A percentile compares a stretch with the other conserved stretches of the same genome.
phyloP scores from a whole-genome alignment of 345 rosid genomes.

The Lumnitzera littorea region DNA sequence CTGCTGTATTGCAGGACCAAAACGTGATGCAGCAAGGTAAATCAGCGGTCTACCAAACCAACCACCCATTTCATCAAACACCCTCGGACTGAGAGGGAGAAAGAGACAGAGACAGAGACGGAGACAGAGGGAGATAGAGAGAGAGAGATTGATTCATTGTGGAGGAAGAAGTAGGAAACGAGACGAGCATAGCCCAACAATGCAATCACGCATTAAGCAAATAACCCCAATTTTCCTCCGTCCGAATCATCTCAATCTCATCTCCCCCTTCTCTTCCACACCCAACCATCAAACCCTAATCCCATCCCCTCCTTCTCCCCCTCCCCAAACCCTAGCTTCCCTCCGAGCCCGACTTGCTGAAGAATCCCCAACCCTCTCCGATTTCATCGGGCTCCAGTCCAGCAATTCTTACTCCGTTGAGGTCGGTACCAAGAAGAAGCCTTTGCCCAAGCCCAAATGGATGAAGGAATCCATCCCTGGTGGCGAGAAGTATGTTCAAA shows the following conservation, averaged over 20 bases:
- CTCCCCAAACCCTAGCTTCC: constrained; percentile 47
- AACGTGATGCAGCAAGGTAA: too few relatives aligned
- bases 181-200: constrained; percentile 2
- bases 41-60: too few relatives aligned
- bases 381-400: constrained; percentile 45
- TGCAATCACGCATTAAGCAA: constrained; percentile 24
- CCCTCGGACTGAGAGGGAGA: too few relatives aligned
- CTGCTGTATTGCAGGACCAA: too few relatives aligned
- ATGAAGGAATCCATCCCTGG: constrained; percentile 92
- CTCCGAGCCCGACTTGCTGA: constrained; percentile 79
- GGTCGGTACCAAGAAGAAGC: constrained; percentile 93
- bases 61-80: too few relatives aligned
- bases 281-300: constrained; percentile 19
- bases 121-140: too few relatives aligned
- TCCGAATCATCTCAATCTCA: constrained; percentile 15
- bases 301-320: background rate
- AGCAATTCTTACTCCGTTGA: constrained; percentile 64
- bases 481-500: constrained; percentile 92
- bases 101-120: too few relatives aligned
- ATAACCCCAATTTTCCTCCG: constrained; percentile 27
- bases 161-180: too few relatives aligned
- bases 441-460: constrained; percentile 97
- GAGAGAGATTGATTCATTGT: too few relatives aligned
- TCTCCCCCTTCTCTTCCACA: constrained; percentile 33
- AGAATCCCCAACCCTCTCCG: constrained; percentile 60